Evolutionary conservation across 805 yeast genomes (phyloP).

Genomic region (Metschnikowia reukaufii): DNA sequence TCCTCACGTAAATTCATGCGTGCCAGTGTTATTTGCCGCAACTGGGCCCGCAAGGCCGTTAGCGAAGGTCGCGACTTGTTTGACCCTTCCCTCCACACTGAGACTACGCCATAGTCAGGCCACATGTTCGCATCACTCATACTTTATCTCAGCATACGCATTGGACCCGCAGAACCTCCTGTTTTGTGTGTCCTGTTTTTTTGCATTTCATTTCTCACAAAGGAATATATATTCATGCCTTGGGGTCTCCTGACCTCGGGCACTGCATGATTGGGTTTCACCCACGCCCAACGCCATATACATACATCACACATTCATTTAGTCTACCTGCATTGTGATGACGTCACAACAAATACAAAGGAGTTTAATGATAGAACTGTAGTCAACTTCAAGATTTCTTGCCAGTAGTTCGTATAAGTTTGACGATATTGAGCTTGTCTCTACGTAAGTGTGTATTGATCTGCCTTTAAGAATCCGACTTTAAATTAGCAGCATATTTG

Average conservation of each 20-base stretch:
- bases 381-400: no score
- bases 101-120: conserved; percentile 9
- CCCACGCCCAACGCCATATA: not conserved
- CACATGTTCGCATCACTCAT: not conserved
- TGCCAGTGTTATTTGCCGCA: conserved; percentile 75
- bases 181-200: no score
- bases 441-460: no score
- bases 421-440: no score
- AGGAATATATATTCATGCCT: not conserved
- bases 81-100: conserved; percentile 28
- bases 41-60: conserved; percentile 71
- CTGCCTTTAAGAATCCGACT: no score
- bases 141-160: conserved; percentile 1
- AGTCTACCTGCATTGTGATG: not conserved
- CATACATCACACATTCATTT: not conserved
- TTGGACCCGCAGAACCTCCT: not conserved
- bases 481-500: no score
- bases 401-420: no score
- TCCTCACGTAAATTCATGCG: conserved; percentile 87
- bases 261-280: not conserved
- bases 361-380: no score
- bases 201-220: conserved; percentile 1
- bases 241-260: not conserved
- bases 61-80: conserved; percentile 44
- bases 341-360: not conserved